Conservation (phyloP, 257 asterid genomes). For the Solanum bukasovii region DNA sequence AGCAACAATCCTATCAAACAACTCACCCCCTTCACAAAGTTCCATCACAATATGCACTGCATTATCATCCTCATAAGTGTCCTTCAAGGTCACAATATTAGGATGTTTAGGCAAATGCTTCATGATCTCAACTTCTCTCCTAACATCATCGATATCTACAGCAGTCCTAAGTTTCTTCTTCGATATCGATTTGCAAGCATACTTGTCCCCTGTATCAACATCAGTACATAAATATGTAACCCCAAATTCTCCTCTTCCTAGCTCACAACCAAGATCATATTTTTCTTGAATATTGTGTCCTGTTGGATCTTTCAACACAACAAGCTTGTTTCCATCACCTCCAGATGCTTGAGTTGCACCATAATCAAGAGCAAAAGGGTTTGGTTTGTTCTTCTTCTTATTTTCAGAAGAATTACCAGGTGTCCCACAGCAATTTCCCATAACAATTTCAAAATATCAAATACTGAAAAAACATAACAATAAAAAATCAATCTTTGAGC, state of each 20-base stretch:
- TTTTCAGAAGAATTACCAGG: slow-evolving; percentile 25
- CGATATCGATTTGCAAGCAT: slow-evolving; percentile 62
- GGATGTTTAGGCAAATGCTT: slow-evolving; percentile 63
- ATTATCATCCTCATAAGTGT: slow-evolving; percentile 50
- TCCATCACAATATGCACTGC: slow-evolving; percentile 72
- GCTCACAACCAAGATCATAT: slow-evolving; percentile 61
- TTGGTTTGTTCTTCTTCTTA: slow-evolving; percentile 39
- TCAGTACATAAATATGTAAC: slow-evolving; percentile 57
- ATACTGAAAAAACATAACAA: background rate
- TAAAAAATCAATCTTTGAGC: background rate
- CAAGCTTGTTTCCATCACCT: slow-evolving; percentile 28
- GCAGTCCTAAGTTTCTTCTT: slow-evolving; percentile 66
- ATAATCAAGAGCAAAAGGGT: slow-evolving; percentile 34
- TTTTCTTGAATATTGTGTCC: slow-evolving; percentile 32
- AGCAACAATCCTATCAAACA: slow-evolving; percentile 65
- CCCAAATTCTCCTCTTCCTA: slow-evolving; percentile 74
- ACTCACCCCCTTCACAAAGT: slow-evolving; percentile 68
- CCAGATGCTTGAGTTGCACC: slow-evolving; percentile 26
- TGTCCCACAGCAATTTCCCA: slow-evolving; percentile 66
- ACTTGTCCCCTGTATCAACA: slow-evolving; percentile 36
- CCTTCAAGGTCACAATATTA: slow-evolving; percentile 48
- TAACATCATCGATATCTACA: slow-evolving; percentile 62
- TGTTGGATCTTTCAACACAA: slow-evolving; percentile 49
- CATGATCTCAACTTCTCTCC: slow-evolving; percentile 77
- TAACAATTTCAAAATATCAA: slow-evolving; percentile 15